These are phyloP conservation scores for Lasiosphaeria ovina DNA, from an alignment of 495 filamentous ascomycete genomes.

Conservation along the genomic window DNA sequence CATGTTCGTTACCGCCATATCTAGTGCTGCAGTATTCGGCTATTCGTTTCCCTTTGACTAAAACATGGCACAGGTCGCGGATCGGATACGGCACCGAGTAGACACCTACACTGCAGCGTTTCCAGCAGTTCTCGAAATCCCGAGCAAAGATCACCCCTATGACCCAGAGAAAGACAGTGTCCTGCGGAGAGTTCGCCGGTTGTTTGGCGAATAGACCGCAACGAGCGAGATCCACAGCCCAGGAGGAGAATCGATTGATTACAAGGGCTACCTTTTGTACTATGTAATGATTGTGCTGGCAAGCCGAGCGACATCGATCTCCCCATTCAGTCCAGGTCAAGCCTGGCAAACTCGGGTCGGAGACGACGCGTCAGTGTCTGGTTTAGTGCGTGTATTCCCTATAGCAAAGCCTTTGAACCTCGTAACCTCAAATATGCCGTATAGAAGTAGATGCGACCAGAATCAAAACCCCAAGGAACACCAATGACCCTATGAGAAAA, in stretches of 20 bases:
- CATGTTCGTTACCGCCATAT: constrained; percentile 61
- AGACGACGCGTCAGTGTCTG: background rate
- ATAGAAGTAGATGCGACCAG: constrained; percentile 10
- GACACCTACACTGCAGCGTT: constrained; percentile 74
- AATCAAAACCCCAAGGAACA: constrained; percentile 10
- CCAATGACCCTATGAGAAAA: constrained; percentile 8
- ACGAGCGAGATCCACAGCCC: background rate
- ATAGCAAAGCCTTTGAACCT: constrained; percentile 15
- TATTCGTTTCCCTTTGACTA: background rate
- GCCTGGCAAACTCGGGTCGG: background rate
- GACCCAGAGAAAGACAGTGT: constrained; percentile 99
- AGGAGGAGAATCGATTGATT: background rate
- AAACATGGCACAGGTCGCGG: constrained; percentile 65
- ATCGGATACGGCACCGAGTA: constrained; percentile 81
- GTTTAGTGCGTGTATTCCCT: constrained; percentile 12
- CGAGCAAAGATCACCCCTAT: constrained; percentile 98
- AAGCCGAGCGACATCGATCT: too few relatives aligned
- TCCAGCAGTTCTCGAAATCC: constrained; percentile 84
- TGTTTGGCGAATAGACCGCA: constrained; percentile 81
- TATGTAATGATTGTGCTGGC: too few relatives aligned
- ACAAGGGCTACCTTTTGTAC: background rate
- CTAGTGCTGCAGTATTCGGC: background rate
- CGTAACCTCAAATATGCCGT: constrained; percentile 17
- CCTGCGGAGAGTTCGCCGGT: constrained; percentile 78
- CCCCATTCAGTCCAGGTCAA: too few relatives aligned